Evolutionary conservation across 441 rosid species (phyloP).

Genomic region (Brassica balearica): DNA sequence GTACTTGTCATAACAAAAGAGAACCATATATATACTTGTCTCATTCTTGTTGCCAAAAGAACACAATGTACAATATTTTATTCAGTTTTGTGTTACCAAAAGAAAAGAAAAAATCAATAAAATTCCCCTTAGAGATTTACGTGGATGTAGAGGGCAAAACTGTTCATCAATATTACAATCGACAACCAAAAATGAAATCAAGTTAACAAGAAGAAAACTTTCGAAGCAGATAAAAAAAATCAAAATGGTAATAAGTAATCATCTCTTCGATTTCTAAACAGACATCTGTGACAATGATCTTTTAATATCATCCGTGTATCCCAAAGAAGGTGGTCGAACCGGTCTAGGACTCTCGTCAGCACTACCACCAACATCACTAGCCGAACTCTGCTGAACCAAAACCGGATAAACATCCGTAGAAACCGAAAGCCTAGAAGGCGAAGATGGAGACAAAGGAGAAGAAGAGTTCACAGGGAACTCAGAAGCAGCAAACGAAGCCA

Average conservation of each 20-base stretch:
- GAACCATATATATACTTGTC: background rate
- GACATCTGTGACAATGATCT: constrained; percentile 34
- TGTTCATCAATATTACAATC: constrained; percentile 18
- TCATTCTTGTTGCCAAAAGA: background rate
- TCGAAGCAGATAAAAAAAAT: background rate
- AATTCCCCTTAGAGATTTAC: background rate
- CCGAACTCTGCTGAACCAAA: constrained; percentile 39
- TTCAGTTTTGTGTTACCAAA: background rate
- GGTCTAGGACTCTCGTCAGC: constrained; percentile 40
- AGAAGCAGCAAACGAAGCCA: constrained; percentile 60
- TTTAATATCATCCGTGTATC: constrained; percentile 44
- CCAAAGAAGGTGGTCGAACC: constrained; percentile 41
- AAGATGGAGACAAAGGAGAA: constrained; percentile 44
- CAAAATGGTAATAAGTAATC: background rate
- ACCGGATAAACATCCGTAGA: constrained; percentile 47
- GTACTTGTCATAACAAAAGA: no score
- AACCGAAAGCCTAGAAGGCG: constrained; percentile 45
- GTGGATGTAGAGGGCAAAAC: background rate
- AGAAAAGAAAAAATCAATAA: background rate
- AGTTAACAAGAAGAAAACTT: constrained; percentile 2
- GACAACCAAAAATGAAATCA: constrained; percentile 1
- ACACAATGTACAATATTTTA: background rate
- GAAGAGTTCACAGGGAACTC: constrained; percentile 53
- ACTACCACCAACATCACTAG: constrained; percentile 31
- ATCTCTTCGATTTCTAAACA: constrained; percentile 20